Percentiles rank a stretch among this genome's conserved stretches.
These are phyloP conservation scores for Poronia punctata DNA, from an alignment of 495 filamentous ascomycete genomes.

Conservation along the genomic window DNA sequence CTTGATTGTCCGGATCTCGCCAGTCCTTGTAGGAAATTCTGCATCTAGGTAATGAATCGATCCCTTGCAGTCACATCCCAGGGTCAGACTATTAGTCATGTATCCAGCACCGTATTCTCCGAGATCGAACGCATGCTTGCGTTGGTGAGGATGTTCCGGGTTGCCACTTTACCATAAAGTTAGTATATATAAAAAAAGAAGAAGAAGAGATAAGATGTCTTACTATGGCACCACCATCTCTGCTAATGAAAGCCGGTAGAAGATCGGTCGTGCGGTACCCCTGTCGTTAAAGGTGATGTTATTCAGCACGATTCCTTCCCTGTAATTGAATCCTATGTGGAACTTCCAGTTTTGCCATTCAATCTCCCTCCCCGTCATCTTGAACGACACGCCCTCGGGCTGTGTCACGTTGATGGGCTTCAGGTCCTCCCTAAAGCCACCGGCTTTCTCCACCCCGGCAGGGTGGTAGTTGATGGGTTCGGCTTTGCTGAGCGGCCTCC, in stretches of 20 bases:
- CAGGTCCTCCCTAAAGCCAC: conserved; percentile 70
- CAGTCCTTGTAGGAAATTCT: conserved; percentile 74
- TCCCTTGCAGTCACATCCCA: conserved; percentile 95
- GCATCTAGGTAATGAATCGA: conserved; percentile 86
- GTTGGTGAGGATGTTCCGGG: conserved; percentile 84
- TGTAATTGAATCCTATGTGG: conserved; percentile 92
- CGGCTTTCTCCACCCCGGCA: conserved; percentile 61
- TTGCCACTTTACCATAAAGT: conserved; percentile 51
- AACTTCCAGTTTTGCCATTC: conserved; percentile 95
- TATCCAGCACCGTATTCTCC: conserved; percentile 93
- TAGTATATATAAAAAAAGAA: not conserved
- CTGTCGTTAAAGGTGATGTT: conserved; percentile 91
- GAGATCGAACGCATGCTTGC: conserved; percentile 91
- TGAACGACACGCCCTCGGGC: conserved; percentile 89
- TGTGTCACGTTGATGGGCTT: conserved; percentile 96
- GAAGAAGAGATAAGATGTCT: conserved; percentile 4
- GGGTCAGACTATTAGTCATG: conserved; percentile 85
- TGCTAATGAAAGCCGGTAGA: conserved; percentile 86
- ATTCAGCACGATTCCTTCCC: conserved; percentile 87
- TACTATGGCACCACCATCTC: conserved; percentile 95
- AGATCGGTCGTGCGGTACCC: conserved; percentile 69
- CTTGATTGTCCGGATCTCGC: conserved; percentile 71
- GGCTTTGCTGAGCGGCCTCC: conserved; percentile 69
- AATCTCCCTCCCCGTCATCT: conserved; percentile 67
- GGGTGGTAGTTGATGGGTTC: conserved; percentile 75